These are phyloP conservation scores for Polyplosphaeria fusca DNA, from an alignment of 495 filamentous ascomycete species.

Conservation along the genomic window DNA sequence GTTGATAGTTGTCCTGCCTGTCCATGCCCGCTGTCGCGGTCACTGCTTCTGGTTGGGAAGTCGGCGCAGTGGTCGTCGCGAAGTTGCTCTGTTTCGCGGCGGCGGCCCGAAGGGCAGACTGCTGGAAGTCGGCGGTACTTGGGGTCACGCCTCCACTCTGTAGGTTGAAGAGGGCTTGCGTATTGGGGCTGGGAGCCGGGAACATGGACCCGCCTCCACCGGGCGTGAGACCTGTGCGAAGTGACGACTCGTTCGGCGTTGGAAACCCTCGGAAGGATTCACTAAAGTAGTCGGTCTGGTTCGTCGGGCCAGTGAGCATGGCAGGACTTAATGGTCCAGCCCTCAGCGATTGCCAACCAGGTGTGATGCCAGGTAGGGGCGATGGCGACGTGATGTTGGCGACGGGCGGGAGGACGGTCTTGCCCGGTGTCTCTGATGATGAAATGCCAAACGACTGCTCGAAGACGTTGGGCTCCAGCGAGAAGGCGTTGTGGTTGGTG, in stretches of 20 bases:
- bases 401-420: slow-evolving; percentile 84
- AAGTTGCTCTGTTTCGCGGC: slow-evolving; percentile 47
- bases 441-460: slow-evolving; percentile 81
- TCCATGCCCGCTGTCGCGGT: slow-evolving; percentile 46
- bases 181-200: slow-evolving; percentile 83
- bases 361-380: slow-evolving; percentile 62
- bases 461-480: slow-evolving; percentile 91
- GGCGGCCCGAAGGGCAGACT: slow-evolving; percentile 80
- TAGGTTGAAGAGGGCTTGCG: slow-evolving; percentile 74
- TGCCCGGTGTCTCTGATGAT: slow-evolving; percentile 70
- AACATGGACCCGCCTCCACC: slow-evolving; percentile 98
- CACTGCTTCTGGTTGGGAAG: slow-evolving; percentile 45
- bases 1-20: slow-evolving; percentile 27
- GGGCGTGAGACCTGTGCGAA: slow-evolving; percentile 88
- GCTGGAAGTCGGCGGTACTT: slow-evolving; percentile 87
- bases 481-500: slow-evolving; percentile 45
- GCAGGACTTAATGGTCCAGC: slow-evolving; percentile 94
- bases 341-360: slow-evolving; percentile 83
- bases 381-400: slow-evolving; percentile 90
- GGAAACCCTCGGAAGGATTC: slow-evolving; percentile 78
- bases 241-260: slow-evolving; percentile 96
- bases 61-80: slow-evolving; percentile 44
- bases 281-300: slow-evolving; percentile 68
- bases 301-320: slow-evolving; percentile 86
- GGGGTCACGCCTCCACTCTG: slow-evolving; percentile 82